Evolutionary conservation across 768 basidiomycete genomes (phyloP).

Genomic region (Cubamyces sp.): DNA sequence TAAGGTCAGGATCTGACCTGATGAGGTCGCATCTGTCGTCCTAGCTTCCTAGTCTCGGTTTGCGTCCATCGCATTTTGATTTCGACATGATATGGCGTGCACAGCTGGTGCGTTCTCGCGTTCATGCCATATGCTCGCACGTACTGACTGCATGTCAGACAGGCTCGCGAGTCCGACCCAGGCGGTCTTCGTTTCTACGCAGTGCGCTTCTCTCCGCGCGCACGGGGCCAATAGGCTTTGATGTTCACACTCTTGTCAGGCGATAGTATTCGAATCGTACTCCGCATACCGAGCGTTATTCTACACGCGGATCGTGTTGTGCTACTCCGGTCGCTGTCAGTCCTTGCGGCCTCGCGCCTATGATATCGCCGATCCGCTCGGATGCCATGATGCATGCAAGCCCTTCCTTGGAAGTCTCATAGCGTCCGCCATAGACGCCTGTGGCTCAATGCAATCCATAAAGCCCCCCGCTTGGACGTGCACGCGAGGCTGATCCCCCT

Average conservation of each 20-base stretch:
- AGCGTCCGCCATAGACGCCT: not conserved
- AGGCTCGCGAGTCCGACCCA: too few species aligned
- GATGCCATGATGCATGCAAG: not conserved
- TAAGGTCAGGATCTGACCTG: too few species aligned
- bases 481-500: not conserved
- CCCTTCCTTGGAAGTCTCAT: not conserved
- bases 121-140: too few species aligned
- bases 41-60: too few species aligned
- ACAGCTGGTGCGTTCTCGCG: too few species aligned
- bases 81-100: too few species aligned
- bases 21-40: too few species aligned
- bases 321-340: not conserved
- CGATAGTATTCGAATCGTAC: not conserved
- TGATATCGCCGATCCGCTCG: not conserved
- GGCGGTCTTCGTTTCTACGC: too few species aligned
- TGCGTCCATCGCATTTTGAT: too few species aligned
- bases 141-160: too few species aligned
- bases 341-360: not conserved
- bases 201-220: too few species aligned
- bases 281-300: not conserved
- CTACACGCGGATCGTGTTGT: not conserved
- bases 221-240: too few species aligned
- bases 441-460: not conserved
- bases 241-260: not conserved
- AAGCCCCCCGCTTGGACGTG: not conserved